These are phyloP conservation scores for Agrocybe praecox DNA, from an alignment of 768 basidiomycete genomes.

Conservation along the genomic window DNA sequence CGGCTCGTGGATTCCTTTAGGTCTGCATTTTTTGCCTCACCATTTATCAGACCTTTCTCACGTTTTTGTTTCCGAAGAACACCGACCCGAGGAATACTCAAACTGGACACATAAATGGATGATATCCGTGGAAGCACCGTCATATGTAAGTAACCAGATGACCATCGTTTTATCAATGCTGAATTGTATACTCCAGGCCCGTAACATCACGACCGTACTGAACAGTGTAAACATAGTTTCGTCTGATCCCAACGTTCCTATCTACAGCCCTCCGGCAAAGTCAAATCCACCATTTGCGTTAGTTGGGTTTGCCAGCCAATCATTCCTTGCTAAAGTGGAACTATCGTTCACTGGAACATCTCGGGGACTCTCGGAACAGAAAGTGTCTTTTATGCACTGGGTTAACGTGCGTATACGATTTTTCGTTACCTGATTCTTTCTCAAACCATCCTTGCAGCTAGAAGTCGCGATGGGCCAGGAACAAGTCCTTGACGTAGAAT, in stretches of 20 bases:
- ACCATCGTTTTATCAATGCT: conserved; percentile 5
- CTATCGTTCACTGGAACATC: conserved; percentile 43
- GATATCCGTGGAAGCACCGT: conserved; percentile 53
- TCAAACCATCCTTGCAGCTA: conserved; percentile 30
- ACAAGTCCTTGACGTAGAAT: conserved; percentile 54
- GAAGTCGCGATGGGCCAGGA: conserved; percentile 44
- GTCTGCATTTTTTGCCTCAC: conserved; percentile 24
- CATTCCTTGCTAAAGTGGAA: conserved; percentile 51
- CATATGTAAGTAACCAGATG: conserved; percentile 39
- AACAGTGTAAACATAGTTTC: conserved; percentile 38
- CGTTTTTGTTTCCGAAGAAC: conserved; percentile 21
- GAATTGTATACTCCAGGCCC: conserved; percentile 26
- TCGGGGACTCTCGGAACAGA: conserved; percentile 31
- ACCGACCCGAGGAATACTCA: conserved; percentile 24
- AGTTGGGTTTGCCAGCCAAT: conserved; percentile 39
- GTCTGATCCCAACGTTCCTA: conserved; percentile 18
- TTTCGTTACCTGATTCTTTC: neutral
- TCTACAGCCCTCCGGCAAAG: conserved; percentile 18
- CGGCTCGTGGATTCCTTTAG: conserved; percentile 46
- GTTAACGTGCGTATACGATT: conserved; percentile 42
- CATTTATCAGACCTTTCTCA: neutral
- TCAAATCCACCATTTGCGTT: conserved; percentile 46
- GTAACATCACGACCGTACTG: conserved; percentile 49
- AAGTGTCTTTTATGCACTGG: conserved; percentile 52
- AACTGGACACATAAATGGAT: conserved; percentile 55